Evolutionary conservation across 805 yeast genomes (phyloP).

Genomic region (Schwanniomyces polymorphus): DNA sequence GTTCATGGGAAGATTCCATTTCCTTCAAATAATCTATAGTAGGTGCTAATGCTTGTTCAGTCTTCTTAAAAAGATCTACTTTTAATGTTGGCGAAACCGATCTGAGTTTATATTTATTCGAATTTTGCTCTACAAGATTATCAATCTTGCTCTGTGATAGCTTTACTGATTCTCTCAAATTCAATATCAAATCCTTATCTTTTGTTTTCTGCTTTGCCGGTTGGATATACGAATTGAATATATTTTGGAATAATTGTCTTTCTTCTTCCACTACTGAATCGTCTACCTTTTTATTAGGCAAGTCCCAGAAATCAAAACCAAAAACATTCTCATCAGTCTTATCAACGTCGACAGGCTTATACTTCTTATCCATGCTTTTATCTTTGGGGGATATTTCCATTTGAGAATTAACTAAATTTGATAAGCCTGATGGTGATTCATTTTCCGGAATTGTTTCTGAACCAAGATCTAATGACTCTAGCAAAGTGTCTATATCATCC

Average conservation of each 20-base stretch:
- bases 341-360: constrained; percentile 8
- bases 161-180: constrained; percentile 10
- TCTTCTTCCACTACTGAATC: constrained; percentile 16
- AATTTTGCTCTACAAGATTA: constrained; percentile 6
- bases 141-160: constrained; percentile 5
- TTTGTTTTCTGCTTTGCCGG: constrained; percentile 8
- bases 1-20: constrained; percentile 9
- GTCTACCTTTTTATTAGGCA: constrained; percentile 3
- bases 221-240: constrained; percentile 23
- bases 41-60: constrained; percentile 17
- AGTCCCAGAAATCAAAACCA: constrained; percentile 11
- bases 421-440: background rate
- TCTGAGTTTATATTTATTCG: constrained; percentile 2
- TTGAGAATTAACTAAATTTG: background rate
- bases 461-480: constrained; percentile 5
- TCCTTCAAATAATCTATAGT: constrained; percentile 19
- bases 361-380: background rate
- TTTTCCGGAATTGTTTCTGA: background rate
- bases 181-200: constrained; percentile 6
- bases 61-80: constrained; percentile 13
- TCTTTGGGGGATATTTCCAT: background rate
- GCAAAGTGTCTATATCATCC: constrained; percentile 5
- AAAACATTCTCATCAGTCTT: constrained; percentile 13
- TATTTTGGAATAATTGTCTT: constrained; percentile 20
- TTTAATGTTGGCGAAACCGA: constrained; percentile 7